A percentile compares a stretch with the other conserved stretches of the same genome.
Conservation (phyloP, 495 filamentous ascomycete species). For the Patellaria atrata region DNA sequence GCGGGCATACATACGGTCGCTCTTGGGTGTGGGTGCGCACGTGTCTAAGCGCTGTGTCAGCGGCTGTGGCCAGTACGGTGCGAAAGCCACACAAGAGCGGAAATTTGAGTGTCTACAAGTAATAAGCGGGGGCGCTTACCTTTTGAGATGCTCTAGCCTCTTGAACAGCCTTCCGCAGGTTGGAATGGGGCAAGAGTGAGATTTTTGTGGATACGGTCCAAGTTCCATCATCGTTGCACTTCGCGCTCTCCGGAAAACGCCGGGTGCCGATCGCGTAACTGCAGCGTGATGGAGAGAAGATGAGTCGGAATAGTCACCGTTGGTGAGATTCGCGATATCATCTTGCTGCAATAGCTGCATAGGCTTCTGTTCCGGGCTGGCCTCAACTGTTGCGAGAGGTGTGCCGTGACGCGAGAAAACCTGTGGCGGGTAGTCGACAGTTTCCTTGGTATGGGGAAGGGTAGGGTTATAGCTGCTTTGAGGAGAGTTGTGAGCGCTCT, state of each 20-base stretch:
- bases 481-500: slow-evolving; percentile 54
- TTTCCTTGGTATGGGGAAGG: slow-evolving; percentile 43
- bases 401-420: slow-evolving; percentile 83
- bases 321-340: slow-evolving; percentile 51
- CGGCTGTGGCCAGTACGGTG: slow-evolving; percentile 43
- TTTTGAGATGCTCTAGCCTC: slow-evolving; percentile 95
- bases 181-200: slow-evolving; percentile 96
- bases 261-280: slow-evolving; percentile 41
- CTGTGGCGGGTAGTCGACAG: no score
- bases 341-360: slow-evolving; percentile 48
- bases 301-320: slow-evolving; percentile 45
- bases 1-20: slow-evolving; percentile 89
- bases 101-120: slow-evolving; percentile 5
- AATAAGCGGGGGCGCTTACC: slow-evolving; percentile 45
- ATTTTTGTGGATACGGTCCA: slow-evolving; percentile 92
- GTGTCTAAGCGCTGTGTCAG: slow-evolving; percentile 57
- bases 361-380: slow-evolving; percentile 56
- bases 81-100: slow-evolving; percentile 33
- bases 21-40: slow-evolving; percentile 99
- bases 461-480: slow-evolving; percentile 43
- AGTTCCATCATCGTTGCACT: slow-evolving; percentile 95
- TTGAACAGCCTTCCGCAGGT: slow-evolving; percentile 96
- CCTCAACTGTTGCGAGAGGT: slow-evolving; percentile 67
- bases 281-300: slow-evolving; percentile 44
- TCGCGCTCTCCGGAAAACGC: slow-evolving; percentile 74